Evolutionary conservation across 192 early-diverging fungal genomes (phyloP), one percentile per base, ranked within the genome.

Genomic region (Coemansia sp.): DNA sequence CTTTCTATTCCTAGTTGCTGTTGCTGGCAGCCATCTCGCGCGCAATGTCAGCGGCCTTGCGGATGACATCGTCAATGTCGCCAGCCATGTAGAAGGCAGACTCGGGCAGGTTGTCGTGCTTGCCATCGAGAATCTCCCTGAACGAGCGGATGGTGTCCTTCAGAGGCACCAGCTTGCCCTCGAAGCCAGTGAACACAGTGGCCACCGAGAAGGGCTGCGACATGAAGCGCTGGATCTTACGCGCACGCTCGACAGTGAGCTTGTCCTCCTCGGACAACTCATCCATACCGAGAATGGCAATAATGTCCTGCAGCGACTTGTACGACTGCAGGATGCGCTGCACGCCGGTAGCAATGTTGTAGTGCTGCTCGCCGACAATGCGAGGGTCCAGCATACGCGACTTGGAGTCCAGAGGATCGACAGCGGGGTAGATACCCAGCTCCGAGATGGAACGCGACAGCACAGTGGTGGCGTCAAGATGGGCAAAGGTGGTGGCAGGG

Each of bases 171-270:
- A 93, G 91, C 85, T 93, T 91, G 87, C 94, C 94, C 84, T 94
- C 93, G 83, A 89, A 95, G 87, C 95, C 95, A 85, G 94, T 97
- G 88, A 97, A 97, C 65, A 97, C 90, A 66, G 94, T 90, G 82
- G 95, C 95, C 61, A 95, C 94, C 55, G 90, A 89, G 89, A 97
- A 97, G 48, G 95, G 95, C 88, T 97, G 95, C 71, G 91, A 93
- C 94, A 97, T 95, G 90, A 97, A 97, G 82, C 91, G 88, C 90
- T 96, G 94, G 83, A 97, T 96, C 90, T 97, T 97, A 92, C 95
- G 93, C 60, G 95, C 95, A 87, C 95, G 94, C 88, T 96, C 93
- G 84, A 97, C 95, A 68, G 92, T 94, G 62, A 94, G 86, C 92
- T 97, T 97, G 86, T 97, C 95, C 78, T 97, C 94, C 78, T 97